Conservation (phyloP, 2,329 filamentous ascomycete species). For the Cercospora brassicicola region DNA sequence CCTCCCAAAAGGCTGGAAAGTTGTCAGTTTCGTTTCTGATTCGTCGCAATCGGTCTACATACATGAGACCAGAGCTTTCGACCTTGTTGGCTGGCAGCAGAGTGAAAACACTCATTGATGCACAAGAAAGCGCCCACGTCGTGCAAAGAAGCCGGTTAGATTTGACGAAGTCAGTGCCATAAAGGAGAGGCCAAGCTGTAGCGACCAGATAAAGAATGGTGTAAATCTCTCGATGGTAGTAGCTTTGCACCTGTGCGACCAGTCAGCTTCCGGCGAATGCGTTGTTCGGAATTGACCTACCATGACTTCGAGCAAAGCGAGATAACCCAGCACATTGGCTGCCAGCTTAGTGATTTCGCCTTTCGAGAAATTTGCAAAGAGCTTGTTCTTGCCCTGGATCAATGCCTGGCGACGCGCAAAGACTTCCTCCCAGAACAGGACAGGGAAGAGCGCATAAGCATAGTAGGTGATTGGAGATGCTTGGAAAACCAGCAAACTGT, state of each 20-base stretch:
- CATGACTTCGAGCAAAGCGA: slow-evolving; percentile 76
- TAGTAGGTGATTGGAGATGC: slow-evolving; percentile 84
- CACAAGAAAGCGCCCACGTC: slow-evolving; percentile 75
- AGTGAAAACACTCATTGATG: slow-evolving; percentile 87
- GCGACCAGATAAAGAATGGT: slow-evolving; percentile 76
- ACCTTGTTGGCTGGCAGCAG: slow-evolving; percentile 81
- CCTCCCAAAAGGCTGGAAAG: slow-evolving; percentile 68
- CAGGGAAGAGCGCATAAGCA: slow-evolving; percentile 84
- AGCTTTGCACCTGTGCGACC: slow-evolving; percentile 73
- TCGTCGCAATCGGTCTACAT: slow-evolving; percentile 38
- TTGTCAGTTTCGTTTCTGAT: not conserved
- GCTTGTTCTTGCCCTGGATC: slow-evolving; percentile 61
- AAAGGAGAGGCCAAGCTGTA: slow-evolving; percentile 72
- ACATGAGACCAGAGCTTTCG: slow-evolving; percentile 76
- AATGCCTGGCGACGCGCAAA: slow-evolving; percentile 74
- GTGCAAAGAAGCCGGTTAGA: slow-evolving; percentile 63
- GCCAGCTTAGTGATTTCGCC: slow-evolving; percentile 59
- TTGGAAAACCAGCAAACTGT: slow-evolving; percentile 76
- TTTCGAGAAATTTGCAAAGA: slow-evolving; percentile 68
- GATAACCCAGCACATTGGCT: slow-evolving; percentile 65
- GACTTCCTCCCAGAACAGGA: slow-evolving; percentile 96
- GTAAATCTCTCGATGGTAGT: slow-evolving; percentile 85
- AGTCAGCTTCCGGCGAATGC: slow-evolving; percentile 2
- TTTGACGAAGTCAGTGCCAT: slow-evolving; percentile 71
- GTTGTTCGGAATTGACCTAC: slow-evolving; percentile 38